Evolutionary conservation across 345 rosid species (phyloP).

Genomic region (Gossypium herbaceum): DNA sequence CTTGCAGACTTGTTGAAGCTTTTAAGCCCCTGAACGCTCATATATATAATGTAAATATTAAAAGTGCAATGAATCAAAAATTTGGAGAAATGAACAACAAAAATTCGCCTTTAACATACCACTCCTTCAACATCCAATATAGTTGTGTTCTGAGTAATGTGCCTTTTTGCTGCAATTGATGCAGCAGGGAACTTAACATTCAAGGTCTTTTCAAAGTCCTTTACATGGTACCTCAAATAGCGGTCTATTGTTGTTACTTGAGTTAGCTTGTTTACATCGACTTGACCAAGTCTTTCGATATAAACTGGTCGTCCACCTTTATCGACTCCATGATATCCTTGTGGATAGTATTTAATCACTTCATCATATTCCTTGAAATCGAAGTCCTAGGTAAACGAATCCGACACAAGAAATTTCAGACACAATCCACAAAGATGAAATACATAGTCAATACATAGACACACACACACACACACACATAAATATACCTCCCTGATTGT

Average conservation of each 20-base stretch:
- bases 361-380: conserved; percentile 69
- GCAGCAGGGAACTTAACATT: conserved; percentile 70
- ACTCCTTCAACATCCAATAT: conserved; percentile 95
- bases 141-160: conserved; percentile 89
- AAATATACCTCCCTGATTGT: conserved; percentile 57
- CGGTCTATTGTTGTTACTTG: conserved; percentile 83
- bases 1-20: conserved; percentile 81
- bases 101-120: conserved; percentile 39
- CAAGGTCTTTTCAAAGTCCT: conserved; percentile 84
- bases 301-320: conserved; percentile 82
- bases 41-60: neutral
- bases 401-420: neutral
- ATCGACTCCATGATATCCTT: conserved; percentile 89
- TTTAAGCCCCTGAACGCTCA: conserved; percentile 63
- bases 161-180: conserved; percentile 68
- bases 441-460: neutral
- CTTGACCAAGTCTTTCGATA: conserved; percentile 78
- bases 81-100: neutral
- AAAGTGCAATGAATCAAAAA: neutral
- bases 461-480: neutral
- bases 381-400: conserved; percentile 47
- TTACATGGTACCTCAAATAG: conserved; percentile 73
- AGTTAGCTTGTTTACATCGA: conserved; percentile 74
- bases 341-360: conserved; percentile 79
- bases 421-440: neutral